Conservation (phyloP, 2,329 filamentous ascomycete genomes). For the Aspergillus neoniger region DNA sequence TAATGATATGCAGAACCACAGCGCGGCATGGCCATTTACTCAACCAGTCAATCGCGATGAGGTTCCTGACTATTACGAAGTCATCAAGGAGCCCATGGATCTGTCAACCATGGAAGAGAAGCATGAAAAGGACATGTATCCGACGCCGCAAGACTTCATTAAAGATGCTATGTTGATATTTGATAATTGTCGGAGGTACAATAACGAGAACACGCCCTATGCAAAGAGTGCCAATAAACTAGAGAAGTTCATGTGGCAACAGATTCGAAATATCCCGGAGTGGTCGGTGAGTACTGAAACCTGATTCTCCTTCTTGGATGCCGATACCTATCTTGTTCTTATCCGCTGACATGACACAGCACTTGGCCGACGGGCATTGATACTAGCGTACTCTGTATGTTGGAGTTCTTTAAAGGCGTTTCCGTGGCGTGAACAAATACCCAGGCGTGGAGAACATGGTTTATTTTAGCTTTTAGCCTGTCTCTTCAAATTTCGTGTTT, state of each 20-base stretch:
- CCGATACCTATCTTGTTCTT: background rate
- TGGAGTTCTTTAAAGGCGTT: slow-evolving; percentile 20
- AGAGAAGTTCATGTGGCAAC: slow-evolving; percentile 92
- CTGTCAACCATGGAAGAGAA: slow-evolving; percentile 93
- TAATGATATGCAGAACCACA: slow-evolving; percentile 93
- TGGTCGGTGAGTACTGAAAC: slow-evolving; percentile 64
- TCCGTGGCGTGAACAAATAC: slow-evolving; percentile 18
- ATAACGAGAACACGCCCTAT: slow-evolving; percentile 92
- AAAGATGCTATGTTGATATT: slow-evolving; percentile 86
- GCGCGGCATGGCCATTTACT: slow-evolving; percentile 90
- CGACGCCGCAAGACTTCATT: slow-evolving; percentile 88
- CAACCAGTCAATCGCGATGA: slow-evolving; percentile 93
- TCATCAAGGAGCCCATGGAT: slow-evolving; percentile 98
- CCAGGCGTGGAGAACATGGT: slow-evolving; percentile 16
- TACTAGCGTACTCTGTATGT: slow-evolving; percentile 1
- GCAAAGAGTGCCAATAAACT: slow-evolving; percentile 93
- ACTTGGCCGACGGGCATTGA: slow-evolving; percentile 43
- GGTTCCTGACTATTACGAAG: slow-evolving; percentile 97
- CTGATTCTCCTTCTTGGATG: background rate
- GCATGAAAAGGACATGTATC: slow-evolving; percentile 89
- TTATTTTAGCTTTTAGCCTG: slow-evolving; percentile 11
- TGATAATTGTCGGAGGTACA: slow-evolving; percentile 93
- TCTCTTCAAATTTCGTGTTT: slow-evolving; percentile 4
- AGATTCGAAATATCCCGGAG: slow-evolving; percentile 88
- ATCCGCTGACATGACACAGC: slow-evolving; percentile 28